Conservation (phyloP, 768 basidiomycete species). For the Leccinum subtestaceum region DNA sequence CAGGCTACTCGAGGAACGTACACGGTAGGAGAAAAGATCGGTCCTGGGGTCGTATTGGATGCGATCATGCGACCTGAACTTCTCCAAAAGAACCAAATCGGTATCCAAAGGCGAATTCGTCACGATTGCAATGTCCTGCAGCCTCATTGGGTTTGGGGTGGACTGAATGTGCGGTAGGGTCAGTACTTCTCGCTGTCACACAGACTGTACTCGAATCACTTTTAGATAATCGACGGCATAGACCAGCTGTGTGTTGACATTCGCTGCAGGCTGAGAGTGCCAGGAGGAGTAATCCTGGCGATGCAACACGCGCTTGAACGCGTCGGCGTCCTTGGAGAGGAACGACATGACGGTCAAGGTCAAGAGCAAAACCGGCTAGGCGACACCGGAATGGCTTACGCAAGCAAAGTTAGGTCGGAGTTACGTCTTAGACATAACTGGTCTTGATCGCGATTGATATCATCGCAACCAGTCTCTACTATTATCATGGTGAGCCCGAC, state of each 20-base stretch:
- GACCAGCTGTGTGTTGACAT: constrained; percentile 84
- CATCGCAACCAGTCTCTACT: constrained; percentile 21
- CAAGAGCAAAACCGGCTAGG: background rate
- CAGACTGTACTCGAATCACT: constrained; percentile 37
- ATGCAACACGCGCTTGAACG: constrained; percentile 64
- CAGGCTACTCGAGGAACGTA: constrained; percentile 30
- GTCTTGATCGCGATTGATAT: constrained; percentile 23
- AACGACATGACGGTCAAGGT: constrained; percentile 51
- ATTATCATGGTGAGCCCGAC: constrained; percentile 32
- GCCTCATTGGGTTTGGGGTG: constrained; percentile 76
- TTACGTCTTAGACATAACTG: constrained; percentile 4
- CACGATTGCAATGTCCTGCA: constrained; percentile 83
- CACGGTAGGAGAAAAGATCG: constrained; percentile 84
- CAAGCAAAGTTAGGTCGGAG: constrained; percentile 29
- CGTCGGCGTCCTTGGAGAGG: constrained; percentile 65
- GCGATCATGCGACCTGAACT: constrained; percentile 78
- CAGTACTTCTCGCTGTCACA: constrained; percentile 10
- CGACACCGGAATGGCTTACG: constrained; percentile 11
- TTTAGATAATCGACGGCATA: constrained; percentile 83
- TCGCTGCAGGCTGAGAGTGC: constrained; percentile 86
- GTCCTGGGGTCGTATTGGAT: constrained; percentile 81
- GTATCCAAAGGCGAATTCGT: constrained; percentile 76
- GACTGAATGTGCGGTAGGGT: constrained; percentile 36
- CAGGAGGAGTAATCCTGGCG: constrained; percentile 71
- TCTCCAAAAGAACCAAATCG: constrained; percentile 68